Conservation (phyloP, 306 rosid species). For the Urtica urens region DNA sequence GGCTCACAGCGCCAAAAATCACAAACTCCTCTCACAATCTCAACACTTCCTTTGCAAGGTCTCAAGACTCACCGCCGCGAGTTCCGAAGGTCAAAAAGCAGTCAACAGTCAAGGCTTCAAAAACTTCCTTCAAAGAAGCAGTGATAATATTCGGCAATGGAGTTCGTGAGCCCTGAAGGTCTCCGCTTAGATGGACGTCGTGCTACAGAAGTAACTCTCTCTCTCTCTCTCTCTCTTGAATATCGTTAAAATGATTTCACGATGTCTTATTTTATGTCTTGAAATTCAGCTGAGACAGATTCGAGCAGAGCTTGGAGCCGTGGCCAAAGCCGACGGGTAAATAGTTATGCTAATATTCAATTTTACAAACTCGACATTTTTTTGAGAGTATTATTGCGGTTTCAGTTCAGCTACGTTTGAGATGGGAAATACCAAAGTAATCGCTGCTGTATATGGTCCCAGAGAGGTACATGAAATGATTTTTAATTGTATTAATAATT, state of each 20-base stretch:
- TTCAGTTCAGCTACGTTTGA: conserved; percentile 72
- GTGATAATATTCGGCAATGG: conserved; percentile 32
- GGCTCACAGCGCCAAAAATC: too few relatives aligned
- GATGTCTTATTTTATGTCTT: too few relatives aligned
- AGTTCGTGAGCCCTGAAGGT: conserved; percentile 84
- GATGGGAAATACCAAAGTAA: conserved; percentile 89
- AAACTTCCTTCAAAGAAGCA: background rate
- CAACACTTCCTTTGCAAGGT: background rate
- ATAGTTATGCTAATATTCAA: background rate
- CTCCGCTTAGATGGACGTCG: conserved; percentile 90
- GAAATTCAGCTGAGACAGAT: conserved; percentile 70
- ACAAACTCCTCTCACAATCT: too few relatives aligned
- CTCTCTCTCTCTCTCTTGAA: conserved; percentile 7
- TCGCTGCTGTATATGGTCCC: conserved; percentile 92
- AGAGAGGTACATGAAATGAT: conserved; percentile 44
- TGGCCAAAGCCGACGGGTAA: conserved; percentile 82
- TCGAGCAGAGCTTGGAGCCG: conserved; percentile 75
- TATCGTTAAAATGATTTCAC: too few relatives aligned
- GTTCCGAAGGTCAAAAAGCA: too few relatives aligned
- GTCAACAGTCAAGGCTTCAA: too few relatives aligned
- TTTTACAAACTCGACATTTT: background rate
- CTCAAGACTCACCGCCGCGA: background rate
- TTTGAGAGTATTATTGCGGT: background rate
- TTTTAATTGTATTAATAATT: background rate
- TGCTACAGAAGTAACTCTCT: conserved; percentile 29